Conservation (phyloP, 1,284 basidiomycete species). For the Moniliella sp. region DNA sequence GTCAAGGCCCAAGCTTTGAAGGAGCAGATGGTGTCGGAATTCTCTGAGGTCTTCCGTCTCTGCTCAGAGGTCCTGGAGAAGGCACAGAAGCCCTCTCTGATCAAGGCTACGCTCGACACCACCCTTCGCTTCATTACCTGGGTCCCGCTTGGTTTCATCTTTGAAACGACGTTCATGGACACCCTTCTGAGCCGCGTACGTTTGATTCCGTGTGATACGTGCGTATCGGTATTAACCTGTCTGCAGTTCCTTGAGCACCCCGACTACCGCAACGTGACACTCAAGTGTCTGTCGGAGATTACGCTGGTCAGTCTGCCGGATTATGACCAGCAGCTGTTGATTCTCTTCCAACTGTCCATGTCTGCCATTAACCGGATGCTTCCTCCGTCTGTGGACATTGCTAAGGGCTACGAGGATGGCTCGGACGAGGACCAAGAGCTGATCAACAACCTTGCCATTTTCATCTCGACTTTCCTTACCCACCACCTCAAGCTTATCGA, state of each 20-base stretch:
- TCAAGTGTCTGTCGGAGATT: constrained; percentile 95
- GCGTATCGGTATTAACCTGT: neutral
- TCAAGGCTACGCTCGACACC: constrained; percentile 86
- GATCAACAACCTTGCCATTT: constrained; percentile 83
- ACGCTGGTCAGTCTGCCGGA: constrained; percentile 63
- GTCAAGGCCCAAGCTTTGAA: constrained; percentile 92
- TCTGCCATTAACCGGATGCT: constrained; percentile 33
- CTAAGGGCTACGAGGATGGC: constrained; percentile 70
- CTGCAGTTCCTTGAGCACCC: constrained; percentile 76
- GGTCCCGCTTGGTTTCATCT: constrained; percentile 97
- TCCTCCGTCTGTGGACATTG: constrained; percentile 54
- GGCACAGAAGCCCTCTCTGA: constrained; percentile 84
- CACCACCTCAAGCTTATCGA: constrained; percentile 75
- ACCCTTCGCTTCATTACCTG: constrained; percentile 90
- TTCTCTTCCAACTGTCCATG: constrained; percentile 58
- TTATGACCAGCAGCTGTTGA: constrained; percentile 93
- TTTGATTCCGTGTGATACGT: neutral
- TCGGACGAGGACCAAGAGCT: constrained; percentile 88
- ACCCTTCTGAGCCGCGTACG: constrained; percentile 48
- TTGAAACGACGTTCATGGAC: constrained; percentile 94
- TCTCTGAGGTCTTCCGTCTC: constrained; percentile 32
- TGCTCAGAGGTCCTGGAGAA: constrained; percentile 69
- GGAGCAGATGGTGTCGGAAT: constrained; percentile 41
- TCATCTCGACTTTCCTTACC: constrained; percentile 77
- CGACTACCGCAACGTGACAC: constrained; percentile 88